Evolutionary conservation across 2,329 filamentous ascomycete genomes (phyloP).

Genomic region (Hortaea werneckii): DNA sequence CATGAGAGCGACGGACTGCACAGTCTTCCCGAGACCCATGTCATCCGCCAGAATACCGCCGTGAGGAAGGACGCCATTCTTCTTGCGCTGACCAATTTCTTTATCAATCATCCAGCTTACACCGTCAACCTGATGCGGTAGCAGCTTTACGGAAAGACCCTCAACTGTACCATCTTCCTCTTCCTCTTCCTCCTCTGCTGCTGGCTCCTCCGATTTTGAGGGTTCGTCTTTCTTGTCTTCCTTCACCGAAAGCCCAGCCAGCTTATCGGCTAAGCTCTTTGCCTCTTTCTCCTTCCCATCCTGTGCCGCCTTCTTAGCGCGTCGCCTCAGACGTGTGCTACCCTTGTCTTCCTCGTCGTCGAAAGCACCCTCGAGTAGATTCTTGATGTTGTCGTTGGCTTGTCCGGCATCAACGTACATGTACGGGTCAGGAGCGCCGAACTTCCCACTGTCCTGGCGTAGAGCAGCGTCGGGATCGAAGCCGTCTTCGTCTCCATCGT

Average conservation of each 20-base stretch:
- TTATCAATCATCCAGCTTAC: constrained; percentile 92
- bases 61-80: constrained; percentile 67
- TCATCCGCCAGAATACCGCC: constrained; percentile 94
- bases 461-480: constrained; percentile 40
- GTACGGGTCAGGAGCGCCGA: constrained; percentile 45
- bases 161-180: constrained; percentile 57
- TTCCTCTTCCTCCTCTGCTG: constrained; percentile 35
- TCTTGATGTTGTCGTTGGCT: constrained; percentile 68
- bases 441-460: constrained; percentile 36
- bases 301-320: constrained; percentile 33
- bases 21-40: constrained; percentile 93
- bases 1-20: constrained; percentile 85
- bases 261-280: constrained; percentile 33
- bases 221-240: constrained; percentile 28
- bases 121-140: constrained; percentile 90
- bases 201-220: constrained; percentile 34
- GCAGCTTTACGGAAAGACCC: constrained; percentile 74
- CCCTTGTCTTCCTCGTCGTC: constrained; percentile 57
- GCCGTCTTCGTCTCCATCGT: constrained; percentile 34
- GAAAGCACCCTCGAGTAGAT: constrained; percentile 69
- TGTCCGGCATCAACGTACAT: constrained; percentile 61
- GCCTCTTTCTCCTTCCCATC: constrained; percentile 25
- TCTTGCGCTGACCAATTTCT: constrained; percentile 77
- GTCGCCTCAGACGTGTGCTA: constrained; percentile 34
- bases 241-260: constrained; percentile 37